phyloP scores from a whole-genome alignment of 805 yeast species.

The Ogataea populi-albae region DNA sequence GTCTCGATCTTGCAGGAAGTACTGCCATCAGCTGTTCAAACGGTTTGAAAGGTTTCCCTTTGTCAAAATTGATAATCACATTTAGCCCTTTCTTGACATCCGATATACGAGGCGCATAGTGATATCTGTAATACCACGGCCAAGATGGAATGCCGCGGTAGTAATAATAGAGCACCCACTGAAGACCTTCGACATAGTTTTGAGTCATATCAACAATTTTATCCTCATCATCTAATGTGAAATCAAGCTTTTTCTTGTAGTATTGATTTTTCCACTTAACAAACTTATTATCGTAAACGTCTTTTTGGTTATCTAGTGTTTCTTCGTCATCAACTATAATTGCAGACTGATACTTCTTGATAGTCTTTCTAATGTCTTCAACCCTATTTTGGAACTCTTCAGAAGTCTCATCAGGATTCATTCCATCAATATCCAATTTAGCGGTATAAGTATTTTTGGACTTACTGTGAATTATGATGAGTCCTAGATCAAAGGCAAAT shows the following conservation, averaged over 20 bases:
- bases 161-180: slow-evolving; percentile 93
- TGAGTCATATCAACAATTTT: slow-evolving; percentile 61
- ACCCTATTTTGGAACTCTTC: slow-evolving; percentile 61
- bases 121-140: slow-evolving; percentile 91
- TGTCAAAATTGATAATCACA: slow-evolving; percentile 57
- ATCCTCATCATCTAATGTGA: slow-evolving; percentile 59
- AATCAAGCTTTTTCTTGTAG: slow-evolving; percentile 76
- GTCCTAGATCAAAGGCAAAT: slow-evolving; percentile 64
- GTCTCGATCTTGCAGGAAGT: slow-evolving; percentile 85
- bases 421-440: slow-evolving; percentile 70
- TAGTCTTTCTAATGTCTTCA: slow-evolving; percentile 46
- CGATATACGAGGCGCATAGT: slow-evolving; percentile 92
- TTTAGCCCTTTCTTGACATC: slow-evolving; percentile 75
- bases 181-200: slow-evolving; percentile 90
- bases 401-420: slow-evolving; percentile 61
- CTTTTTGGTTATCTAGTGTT: slow-evolving; percentile 49
- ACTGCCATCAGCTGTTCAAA: slow-evolving; percentile 98
- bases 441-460: slow-evolving; percentile 55
- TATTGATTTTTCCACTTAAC: slow-evolving; percentile 81
- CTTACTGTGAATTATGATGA: slow-evolving; percentile 62
- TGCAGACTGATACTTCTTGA: slow-evolving; percentile 67
- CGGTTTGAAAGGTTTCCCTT: slow-evolving; percentile 82
- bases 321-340: slow-evolving; percentile 59
- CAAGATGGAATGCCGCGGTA: slow-evolving; percentile 90
- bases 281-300: slow-evolving; percentile 71